These are phyloP conservation scores for Aspergillus neotritici DNA, from an alignment of 2,329 filamentous ascomycete species.

Conservation along the genomic window DNA sequence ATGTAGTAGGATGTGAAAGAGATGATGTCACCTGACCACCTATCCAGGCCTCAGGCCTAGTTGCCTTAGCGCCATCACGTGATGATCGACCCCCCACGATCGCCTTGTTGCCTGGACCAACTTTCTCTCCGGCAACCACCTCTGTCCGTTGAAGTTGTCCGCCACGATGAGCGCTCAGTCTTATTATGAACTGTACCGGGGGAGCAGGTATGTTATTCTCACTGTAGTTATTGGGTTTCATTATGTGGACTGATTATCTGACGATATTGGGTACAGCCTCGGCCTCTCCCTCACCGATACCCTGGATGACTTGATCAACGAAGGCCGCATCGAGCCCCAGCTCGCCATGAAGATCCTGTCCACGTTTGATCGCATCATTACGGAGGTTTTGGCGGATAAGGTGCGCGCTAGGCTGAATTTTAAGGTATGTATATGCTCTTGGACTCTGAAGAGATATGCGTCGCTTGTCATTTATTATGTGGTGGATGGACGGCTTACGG, in stretches of 20 bases:
- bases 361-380: conserved; percentile 91
- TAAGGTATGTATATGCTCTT: conserved; percentile 60
- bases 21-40: neutral
- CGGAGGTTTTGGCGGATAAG: conserved; percentile 83
- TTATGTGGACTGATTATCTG: conserved; percentile 4
- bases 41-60: too few species aligned
- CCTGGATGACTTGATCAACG: conserved; percentile 92
- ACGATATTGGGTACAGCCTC: conserved; percentile 58
- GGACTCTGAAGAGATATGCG: neutral
- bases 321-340: conserved; percentile 92
- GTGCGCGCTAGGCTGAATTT: conserved; percentile 88
- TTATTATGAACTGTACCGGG: conserved; percentile 93
- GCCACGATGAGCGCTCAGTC: conserved; percentile 47
- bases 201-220: conserved; percentile 70
- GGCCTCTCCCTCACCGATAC: conserved; percentile 91
- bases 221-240: neutral
- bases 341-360: conserved; percentile 96
- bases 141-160: conserved; percentile 4
- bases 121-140: conserved; percentile 8
- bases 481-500: conserved; percentile 12
- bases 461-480: neutral
- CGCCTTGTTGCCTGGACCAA: neutral
- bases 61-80: conserved; percentile 13
- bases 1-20: neutral
- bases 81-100: conserved; percentile 1